phyloP scores from a whole-genome alignment of 2,329 filamentous ascomycete species.

The Chaetomium strumarium region DNA sequence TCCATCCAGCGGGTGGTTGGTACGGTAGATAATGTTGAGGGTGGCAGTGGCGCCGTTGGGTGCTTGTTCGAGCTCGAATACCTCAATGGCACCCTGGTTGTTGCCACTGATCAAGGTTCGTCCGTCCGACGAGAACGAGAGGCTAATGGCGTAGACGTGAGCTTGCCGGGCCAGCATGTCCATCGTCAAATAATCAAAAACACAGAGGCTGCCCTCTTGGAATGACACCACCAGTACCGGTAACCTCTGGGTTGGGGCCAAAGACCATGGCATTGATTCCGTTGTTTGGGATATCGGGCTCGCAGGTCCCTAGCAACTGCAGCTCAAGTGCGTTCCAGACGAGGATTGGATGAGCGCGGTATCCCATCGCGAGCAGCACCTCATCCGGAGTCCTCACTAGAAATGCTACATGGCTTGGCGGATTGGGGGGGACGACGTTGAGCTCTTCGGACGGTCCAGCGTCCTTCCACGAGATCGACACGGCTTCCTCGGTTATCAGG shows the following conservation, averaged over 20 bases:
- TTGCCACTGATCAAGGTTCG: conserved; percentile 24
- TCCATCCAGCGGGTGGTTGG: conserved; percentile 24
- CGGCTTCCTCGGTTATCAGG: conserved; percentile 10
- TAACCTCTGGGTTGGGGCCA: conserved; percentile 27
- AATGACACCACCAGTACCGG: conserved; percentile 24
- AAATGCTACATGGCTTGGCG: conserved; percentile 12
- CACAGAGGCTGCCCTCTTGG: conserved; percentile 23
- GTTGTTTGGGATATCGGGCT: conserved; percentile 15
- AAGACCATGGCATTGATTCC: conserved; percentile 27
- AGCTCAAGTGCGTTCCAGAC: conserved; percentile 24
- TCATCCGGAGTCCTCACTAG: conserved; percentile 14
- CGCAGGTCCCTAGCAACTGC: conserved; percentile 18
- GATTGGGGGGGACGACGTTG: conserved; percentile 12
- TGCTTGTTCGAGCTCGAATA: conserved; percentile 27
- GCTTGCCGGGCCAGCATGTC: conserved; percentile 11
- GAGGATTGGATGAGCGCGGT: conserved; percentile 21
- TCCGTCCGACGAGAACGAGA: conserved; percentile 28
- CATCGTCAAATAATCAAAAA: conserved; percentile 27
- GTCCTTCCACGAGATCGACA: conserved; percentile 11
- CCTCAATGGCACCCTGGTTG: conserved; percentile 23
- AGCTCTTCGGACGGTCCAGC: background rate
- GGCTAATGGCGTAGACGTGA: conserved; percentile 22
- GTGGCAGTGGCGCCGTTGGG: conserved; percentile 1
- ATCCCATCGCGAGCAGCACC: conserved; percentile 24
- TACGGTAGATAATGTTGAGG: conserved; percentile 27